phyloP scores from a whole-genome alignment of 192 early-diverging fungal species.

The Irineochytrium annulatum region DNA sequence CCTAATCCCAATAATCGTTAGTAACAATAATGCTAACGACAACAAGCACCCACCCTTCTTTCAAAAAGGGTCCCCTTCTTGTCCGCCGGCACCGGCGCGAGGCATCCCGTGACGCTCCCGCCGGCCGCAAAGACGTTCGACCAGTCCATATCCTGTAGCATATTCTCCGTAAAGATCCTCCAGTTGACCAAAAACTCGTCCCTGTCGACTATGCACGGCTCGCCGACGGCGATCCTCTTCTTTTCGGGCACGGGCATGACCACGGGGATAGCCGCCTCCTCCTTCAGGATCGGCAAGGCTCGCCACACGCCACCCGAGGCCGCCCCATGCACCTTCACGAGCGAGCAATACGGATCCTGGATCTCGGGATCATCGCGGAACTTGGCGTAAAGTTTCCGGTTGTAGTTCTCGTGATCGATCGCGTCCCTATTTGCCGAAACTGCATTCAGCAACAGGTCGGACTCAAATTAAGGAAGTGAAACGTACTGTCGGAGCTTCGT shows the following conservation, averaged over 20 bases:
- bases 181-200: conserved; percentile 27
- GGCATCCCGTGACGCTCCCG: conserved; percentile 22
- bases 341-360: conserved; percentile 6
- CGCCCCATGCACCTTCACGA: conserved; percentile 1
- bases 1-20: too few relatives aligned
- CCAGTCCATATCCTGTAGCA: conserved; percentile 21
- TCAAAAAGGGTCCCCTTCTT: background rate
- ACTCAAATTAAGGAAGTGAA: too few relatives aligned
- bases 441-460: too few relatives aligned
- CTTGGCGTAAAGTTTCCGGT: conserved; percentile 23
- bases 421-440: too few relatives aligned
- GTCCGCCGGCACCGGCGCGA: conserved; percentile 5
- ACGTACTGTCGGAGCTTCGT: too few relatives aligned
- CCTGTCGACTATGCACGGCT: conserved; percentile 1
- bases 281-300: background rate
- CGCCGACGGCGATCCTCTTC: background rate
- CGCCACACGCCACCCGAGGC: background rate
- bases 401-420: conserved; percentile 12
- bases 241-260: conserved; percentile 14
- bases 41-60: too few relatives aligned
- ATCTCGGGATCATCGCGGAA: background rate
- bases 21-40: too few relatives aligned
- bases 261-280: conserved; percentile 8
- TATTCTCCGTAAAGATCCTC: conserved; percentile 28
- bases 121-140: conserved; percentile 27